A percentile compares a stretch with the other conserved stretches of the same genome.
Conservation (phyloP, 768 basidiomycete species). For the Suillus bovinus region DNA sequence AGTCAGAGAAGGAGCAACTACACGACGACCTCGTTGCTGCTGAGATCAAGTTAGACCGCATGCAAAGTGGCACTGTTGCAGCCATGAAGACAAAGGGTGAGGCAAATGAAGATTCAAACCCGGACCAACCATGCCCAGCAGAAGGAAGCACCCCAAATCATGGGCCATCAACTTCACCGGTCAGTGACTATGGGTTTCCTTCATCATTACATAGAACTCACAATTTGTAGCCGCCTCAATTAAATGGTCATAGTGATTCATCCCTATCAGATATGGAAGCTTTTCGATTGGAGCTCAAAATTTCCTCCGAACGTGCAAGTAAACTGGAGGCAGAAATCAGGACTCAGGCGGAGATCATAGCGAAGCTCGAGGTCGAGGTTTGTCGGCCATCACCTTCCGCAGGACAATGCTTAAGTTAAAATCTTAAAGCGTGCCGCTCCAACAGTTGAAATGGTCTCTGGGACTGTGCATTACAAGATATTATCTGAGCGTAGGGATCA, state of each 20-base stretch:
- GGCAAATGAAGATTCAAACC: conserved; percentile 30
- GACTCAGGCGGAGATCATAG: conserved; percentile 46
- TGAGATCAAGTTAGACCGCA: conserved; percentile 63
- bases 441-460: conserved; percentile 45
- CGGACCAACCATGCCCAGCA: conserved; percentile 28
- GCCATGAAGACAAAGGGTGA: conserved; percentile 44
- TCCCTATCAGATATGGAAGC: conserved; percentile 43
- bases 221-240: conserved; percentile 42
- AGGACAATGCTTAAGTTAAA: conserved; percentile 33
- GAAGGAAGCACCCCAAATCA: conserved; percentile 47
- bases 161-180: conserved; percentile 65
- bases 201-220: conserved; percentile 33
- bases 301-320: conserved; percentile 43
- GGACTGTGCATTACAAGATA: conserved; percentile 54
- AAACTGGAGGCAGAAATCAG: conserved; percentile 49
- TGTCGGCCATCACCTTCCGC: conserved; percentile 14
- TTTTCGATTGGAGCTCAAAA: conserved; percentile 26
- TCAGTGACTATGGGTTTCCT: conserved; percentile 54
- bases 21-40: conserved; percentile 52
- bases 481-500: conserved; percentile 55
- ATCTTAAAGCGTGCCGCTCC: conserved; percentile 20
- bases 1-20: conserved; percentile 49
- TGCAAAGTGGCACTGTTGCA: conserved; percentile 53
- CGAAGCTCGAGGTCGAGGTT: conserved; percentile 48
- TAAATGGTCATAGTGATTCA: conserved; percentile 42